Evolutionary conservation across 2,329 filamentous ascomycete genomes (phyloP).

Genomic region (Coniosporium tulheliwenetii): DNA sequence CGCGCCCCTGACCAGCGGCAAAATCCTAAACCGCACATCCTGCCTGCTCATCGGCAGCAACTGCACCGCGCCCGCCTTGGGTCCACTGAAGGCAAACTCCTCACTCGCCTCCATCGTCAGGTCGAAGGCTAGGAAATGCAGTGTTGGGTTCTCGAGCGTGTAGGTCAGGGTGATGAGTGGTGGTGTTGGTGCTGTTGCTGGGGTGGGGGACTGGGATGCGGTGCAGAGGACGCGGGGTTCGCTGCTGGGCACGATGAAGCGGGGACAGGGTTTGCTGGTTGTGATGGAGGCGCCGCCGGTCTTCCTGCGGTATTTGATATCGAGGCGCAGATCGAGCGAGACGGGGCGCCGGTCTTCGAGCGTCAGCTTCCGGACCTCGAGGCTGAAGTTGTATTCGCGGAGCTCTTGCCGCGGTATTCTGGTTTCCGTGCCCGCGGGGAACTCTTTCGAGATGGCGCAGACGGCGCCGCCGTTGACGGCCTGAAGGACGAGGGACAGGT

Average conservation of each 20-base stretch:
- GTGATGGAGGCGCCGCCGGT: slow-evolving; percentile 18
- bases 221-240: slow-evolving; percentile 70
- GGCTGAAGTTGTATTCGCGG: slow-evolving; percentile 54
- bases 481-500: slow-evolving; percentile 47
- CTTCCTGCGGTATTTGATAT: slow-evolving; percentile 61
- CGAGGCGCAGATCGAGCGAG: slow-evolving; percentile 57
- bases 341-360: slow-evolving; percentile 71
- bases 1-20: slow-evolving; percentile 44
- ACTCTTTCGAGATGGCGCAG: slow-evolving; percentile 25
- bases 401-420: slow-evolving; percentile 51
- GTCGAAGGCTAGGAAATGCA: slow-evolving; percentile 88
- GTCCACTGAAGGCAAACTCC: slow-evolving; percentile 81
- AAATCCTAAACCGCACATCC: slow-evolving; percentile 54
- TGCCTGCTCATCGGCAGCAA: slow-evolving; percentile 69
- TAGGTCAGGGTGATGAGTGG: slow-evolving; percentile 34
- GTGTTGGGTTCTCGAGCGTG: slow-evolving; percentile 84
- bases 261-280: slow-evolving; percentile 60
- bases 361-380: slow-evolving; percentile 59
- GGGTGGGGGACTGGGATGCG: slow-evolving; percentile 16
- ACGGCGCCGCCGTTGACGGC: slow-evolving; percentile 45
- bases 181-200: slow-evolving; percentile 1
- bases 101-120: slow-evolving; percentile 84
- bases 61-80: slow-evolving; percentile 67
- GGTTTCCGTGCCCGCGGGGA: slow-evolving; percentile 4
- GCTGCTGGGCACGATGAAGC: slow-evolving; percentile 62